Evolutionary conservation across 768 basidiomycete species (phyloP).

Genomic region (Inosperma sp.): DNA sequence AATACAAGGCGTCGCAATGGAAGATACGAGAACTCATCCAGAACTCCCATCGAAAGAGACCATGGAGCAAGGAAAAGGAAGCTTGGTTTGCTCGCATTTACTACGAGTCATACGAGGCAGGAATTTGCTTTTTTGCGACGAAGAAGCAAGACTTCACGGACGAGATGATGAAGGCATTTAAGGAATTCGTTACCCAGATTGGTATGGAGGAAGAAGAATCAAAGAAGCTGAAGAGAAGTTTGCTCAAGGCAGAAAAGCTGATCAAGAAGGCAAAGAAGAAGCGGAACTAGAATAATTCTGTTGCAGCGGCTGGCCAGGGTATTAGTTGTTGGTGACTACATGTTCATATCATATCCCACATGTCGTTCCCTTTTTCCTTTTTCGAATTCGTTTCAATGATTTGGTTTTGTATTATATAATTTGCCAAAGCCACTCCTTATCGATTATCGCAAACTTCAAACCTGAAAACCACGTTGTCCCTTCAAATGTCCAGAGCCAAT

Average conservation of each 20-base stretch:
- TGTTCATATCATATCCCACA: too few relatives aligned
- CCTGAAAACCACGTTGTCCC: too few relatives aligned
- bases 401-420: too few relatives aligned
- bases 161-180: not conserved
- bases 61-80: slow-evolving; percentile 3
- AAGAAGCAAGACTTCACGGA: not conserved
- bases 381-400: too few relatives aligned
- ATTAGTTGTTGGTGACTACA: too few relatives aligned
- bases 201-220: not conserved
- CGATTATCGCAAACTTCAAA: too few relatives aligned
- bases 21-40: not conserved
- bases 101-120: not conserved
- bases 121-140: not conserved
- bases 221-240: not conserved
- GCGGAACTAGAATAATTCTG: too few relatives aligned
- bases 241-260: not conserved
- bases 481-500: too few relatives aligned
- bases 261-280: not conserved
- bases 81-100: slow-evolving; percentile 2
- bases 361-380: too few relatives aligned
- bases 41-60: not conserved
- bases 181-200: not conserved
- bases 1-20: not conserved
- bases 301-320: too few relatives aligned
- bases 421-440: too few relatives aligned